phyloP scores from a whole-genome alignment of 257 asterid species.

The Solanum tacnaense region DNA sequence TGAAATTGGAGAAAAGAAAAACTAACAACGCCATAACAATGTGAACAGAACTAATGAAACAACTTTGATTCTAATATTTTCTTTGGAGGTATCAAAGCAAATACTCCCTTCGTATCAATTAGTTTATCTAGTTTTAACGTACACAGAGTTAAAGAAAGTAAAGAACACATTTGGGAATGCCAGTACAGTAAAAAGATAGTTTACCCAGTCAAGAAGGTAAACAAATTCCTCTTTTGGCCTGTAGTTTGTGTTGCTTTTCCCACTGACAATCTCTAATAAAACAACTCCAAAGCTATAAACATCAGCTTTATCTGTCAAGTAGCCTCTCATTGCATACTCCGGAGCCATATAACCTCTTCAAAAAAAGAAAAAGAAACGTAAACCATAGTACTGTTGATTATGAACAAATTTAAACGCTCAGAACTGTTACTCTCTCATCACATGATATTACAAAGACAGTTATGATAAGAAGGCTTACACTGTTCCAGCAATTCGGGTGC shows the following conservation, averaged over 20 bases:
- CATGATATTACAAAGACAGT: not conserved
- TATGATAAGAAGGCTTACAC: slow-evolving; percentile 11
- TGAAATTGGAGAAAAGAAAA: not conserved
- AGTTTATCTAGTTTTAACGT: not conserved
- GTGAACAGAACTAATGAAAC: not conserved
- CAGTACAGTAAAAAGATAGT: not conserved
- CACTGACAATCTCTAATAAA: slow-evolving; percentile 37
- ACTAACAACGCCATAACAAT: not conserved
- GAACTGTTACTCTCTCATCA: not conserved
- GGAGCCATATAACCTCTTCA: slow-evolving; percentile 43
- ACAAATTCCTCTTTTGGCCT: slow-evolving; percentile 44
- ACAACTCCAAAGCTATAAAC: slow-evolving; percentile 39
- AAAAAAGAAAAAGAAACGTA: not conserved
- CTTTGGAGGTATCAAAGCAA: not conserved
- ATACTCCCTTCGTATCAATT: not conserved
- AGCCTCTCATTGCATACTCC: slow-evolving; percentile 44
- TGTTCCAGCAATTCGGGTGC: slow-evolving; percentile 44
- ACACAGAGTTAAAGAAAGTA: not conserved
- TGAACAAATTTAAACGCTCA: not conserved
- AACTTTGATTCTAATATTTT: not conserved
- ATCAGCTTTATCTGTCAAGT: slow-evolving; percentile 41
- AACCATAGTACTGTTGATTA: not conserved
- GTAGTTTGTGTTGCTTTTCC: slow-evolving; percentile 39
- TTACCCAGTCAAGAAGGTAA: slow-evolving; percentile 46
- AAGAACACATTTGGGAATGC: not conserved